Evolutionary conservation across 345 rosid species (phyloP), one percentile per base, ranked within the genome.

Genomic region (Brassica cretica): DNA sequence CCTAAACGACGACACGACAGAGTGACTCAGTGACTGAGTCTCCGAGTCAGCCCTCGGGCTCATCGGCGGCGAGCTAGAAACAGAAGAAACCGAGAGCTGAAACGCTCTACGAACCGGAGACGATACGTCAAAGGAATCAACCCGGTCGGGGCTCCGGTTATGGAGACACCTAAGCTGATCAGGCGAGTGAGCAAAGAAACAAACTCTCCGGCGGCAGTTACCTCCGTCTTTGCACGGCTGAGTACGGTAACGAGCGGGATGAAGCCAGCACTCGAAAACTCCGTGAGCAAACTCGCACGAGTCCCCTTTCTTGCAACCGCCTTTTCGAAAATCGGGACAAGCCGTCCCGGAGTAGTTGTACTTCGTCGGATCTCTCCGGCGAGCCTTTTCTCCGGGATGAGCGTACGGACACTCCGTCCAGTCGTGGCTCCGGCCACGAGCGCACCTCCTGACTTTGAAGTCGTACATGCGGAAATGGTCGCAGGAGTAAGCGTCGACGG

Each of bases 391-490:
- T 0, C 98, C 98, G 2, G 97, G 97, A 72, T 94, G 98, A n/a
- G 97, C 98, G 81, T 86, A 93, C 16, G 98, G 98, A 74, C 97
- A 93, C 86, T 93, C 98, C 0, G 98, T 93, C 98, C 98, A 93
- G 84, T 93, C 98, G 51, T 93, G 98, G 6, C 94, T 87, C 70
- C 94, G 74, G 7, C 98, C 97, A 25, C 97, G 92, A 1, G 89
- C 87, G 80, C 98, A 93, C 68, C 88, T 81, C 68, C 97, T 74
- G 11, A 93, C 84, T 82, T 93, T 93, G 86, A 93, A 93, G 87
- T 91, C 96, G 72, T 72, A 93, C 93, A 93, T 93, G 76, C 98
- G 85, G 81, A 93, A 93, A 39, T 93, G 91, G 66, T 93, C 98
- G 21, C 93, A 93, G 0, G 97, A 86, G 44, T 84, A 89, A 4